Conservation (phyloP, 345 rosid genomes). For the Salix suchowensis region DNA sequence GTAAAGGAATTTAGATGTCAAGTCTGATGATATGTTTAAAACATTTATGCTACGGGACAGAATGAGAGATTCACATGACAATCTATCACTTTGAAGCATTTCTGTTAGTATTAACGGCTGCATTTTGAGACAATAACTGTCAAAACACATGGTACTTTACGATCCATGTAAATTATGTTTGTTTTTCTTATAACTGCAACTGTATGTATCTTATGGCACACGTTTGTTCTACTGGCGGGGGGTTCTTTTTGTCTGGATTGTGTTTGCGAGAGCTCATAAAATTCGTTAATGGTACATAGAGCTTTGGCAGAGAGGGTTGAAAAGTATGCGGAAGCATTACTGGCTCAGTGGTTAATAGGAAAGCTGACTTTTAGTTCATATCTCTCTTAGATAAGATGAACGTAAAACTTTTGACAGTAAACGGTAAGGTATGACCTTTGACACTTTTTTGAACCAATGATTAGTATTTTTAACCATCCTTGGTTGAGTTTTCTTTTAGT, state of each 20-base stretch:
- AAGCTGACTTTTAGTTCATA: not conserved
- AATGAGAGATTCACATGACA: not conserved
- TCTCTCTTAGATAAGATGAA: not conserved
- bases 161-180: not conserved
- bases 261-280: not conserved
- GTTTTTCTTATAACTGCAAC: not conserved
- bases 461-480: not conserved
- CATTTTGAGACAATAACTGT: not conserved
- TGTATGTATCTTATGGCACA: not conserved
- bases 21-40: not conserved
- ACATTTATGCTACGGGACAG: not conserved
- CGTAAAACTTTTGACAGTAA: not conserved
- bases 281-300: not conserved
- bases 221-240: not conserved
- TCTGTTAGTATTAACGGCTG: not conserved
- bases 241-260: not conserved
- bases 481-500: not conserved
- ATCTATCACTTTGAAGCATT: not conserved
- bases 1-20: not conserved
- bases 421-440: not conserved
- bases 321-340: not conserved
- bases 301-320: not conserved
- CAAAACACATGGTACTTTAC: not conserved
- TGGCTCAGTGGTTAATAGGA: not conserved
- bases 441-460: not conserved